A percentile compares a stretch with the other conserved stretches of the same genome.
phyloP scores from a whole-genome alignment of 805 yeast genomes.

The Wickerhamiella allomyrinae region DNA sequence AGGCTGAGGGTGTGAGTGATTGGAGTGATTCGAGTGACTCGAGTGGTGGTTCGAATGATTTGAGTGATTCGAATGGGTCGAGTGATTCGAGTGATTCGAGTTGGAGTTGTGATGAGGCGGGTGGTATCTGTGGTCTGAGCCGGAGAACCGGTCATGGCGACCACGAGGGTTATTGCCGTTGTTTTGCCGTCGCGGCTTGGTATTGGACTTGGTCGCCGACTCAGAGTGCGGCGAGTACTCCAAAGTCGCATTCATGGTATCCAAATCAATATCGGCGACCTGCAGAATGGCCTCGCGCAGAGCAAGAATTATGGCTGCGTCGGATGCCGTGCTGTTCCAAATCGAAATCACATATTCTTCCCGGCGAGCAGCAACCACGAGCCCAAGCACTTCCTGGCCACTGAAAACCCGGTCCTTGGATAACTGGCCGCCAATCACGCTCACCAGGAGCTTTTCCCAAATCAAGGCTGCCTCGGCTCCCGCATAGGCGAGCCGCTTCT shows the following conservation, averaged over 20 bases:
- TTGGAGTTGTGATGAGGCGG: no score
- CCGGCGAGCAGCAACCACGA: constrained; percentile 43
- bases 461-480: constrained; percentile 11
- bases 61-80: no score
- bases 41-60: no score
- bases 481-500: background rate
- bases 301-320: constrained; percentile 21
- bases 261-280: background rate
- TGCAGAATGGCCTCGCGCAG: constrained; percentile 12
- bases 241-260: constrained; percentile 6
- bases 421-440: constrained; percentile 37
- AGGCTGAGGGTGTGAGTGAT: no score
- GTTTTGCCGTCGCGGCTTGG: background rate
- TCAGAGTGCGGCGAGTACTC: constrained; percentile 23
- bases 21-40: no score
- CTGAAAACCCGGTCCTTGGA: constrained; percentile 29
- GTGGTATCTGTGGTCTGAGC: no score
- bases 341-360: constrained; percentile 46
- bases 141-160: no score
- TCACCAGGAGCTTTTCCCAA: constrained; percentile 35
- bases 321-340: constrained; percentile 37
- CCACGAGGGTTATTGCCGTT: background rate
- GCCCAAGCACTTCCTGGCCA: constrained; percentile 35
- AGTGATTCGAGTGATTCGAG: no score
- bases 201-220: constrained; percentile 5